Base-by-base conservation (phyloP, 2,329 filamentous ascomycete species). In the Aspergillus sp. region DNA sequence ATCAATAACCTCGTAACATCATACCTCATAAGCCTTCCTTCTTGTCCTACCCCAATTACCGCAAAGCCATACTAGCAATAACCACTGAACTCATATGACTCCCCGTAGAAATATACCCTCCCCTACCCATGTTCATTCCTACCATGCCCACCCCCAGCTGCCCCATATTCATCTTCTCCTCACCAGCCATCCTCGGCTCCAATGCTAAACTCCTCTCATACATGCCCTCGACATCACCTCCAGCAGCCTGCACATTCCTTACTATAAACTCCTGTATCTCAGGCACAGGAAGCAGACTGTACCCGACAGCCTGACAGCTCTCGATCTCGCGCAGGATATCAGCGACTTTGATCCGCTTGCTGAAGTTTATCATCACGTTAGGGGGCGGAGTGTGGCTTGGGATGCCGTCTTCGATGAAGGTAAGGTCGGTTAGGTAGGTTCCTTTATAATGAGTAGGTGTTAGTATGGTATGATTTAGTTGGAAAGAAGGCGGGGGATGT, bases 251-350 rank as follows among this genome's bases (percentile, higher is more conserved):
- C 91, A 98, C 96, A 76, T 97, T 97, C 76, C 88, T 92, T 68
- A 97, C 80, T 66, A 99, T 96, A 78, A 98, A 99, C 68, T 98
- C 93, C 75, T 98, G 94, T 67, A 99, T 82, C 78, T 98, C 95
- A 1, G 89, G 86, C 15, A 99, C 94, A 0, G 92, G 86, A 73
- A 96, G 91, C 55, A 99, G 81, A 7, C 90, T 89, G 75, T 98
- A 99, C n/a, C 92, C 92, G 62, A 96, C 91, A 70, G 96, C 97
- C 76, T 99, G 95, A 75, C 97, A 99, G 75, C 97, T 93, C 76
- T 98, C 95, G 66, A 99, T 98, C 75, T 98, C 94, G 64, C 93
- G 91, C 70, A 99, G 98, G 48, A 99, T 94, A 75, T 98, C 94
- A 17, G 95, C 95, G 15, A 95, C 98, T 84, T 98, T 98, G 58